Base-by-base conservation (phyloP, 2,329 filamentous ascomycete species). In the Volutella citrinella region DNA sequence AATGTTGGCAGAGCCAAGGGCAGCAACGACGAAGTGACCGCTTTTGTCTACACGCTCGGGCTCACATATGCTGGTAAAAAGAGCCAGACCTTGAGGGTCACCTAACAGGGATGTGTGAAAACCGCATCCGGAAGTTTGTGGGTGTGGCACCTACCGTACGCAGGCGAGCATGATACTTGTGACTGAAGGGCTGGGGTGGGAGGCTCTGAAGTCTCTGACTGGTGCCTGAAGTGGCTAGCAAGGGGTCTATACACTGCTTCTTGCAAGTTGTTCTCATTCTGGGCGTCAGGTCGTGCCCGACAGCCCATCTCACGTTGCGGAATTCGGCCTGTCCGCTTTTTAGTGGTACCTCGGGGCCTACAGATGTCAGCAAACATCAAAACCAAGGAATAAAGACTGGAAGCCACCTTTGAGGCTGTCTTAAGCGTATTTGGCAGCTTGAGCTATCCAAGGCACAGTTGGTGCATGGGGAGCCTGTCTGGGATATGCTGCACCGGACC, bases 371-470 rank as follows among this genome's bases (percentile, higher is more conserved):
- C 5, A 15, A 14, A 13, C 30, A 32, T 12, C 6, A 19, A 17
- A 17, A 8, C 13, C 15, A 29, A 9, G 9, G 16, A 13, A 12
- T 5, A 10, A 10, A 14, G 10, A 24, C 25, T n/a, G 7, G 17
- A 14, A n/a, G 22, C 28, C 27, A 32, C 39, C 28, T 15, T 19
- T 30, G 32, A 20, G 33, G 31, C 18, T 38, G 42, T 5, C 41
- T 41, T 5, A 12, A 22, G 13, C 30, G 27, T 5, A 49, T 34
- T 38, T 48, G 38, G 10, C 50, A 52, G 5, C 23, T 17, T 6
- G 45, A 31, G 5, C 46, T 42, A 12, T 52, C 48, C 6, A 42
- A 27, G 3, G 46, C 27, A 19, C 50, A 53, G 24, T 53, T 53
- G 19, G 40, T 40, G 32, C 50, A 53, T 2, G 50, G 48, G 4